A percentile compares a stretch with the other conserved stretches of the same genome.
phyloP scores from a whole-genome alignment of 306 rosid species.

The Abrus pulchellus region DNA sequence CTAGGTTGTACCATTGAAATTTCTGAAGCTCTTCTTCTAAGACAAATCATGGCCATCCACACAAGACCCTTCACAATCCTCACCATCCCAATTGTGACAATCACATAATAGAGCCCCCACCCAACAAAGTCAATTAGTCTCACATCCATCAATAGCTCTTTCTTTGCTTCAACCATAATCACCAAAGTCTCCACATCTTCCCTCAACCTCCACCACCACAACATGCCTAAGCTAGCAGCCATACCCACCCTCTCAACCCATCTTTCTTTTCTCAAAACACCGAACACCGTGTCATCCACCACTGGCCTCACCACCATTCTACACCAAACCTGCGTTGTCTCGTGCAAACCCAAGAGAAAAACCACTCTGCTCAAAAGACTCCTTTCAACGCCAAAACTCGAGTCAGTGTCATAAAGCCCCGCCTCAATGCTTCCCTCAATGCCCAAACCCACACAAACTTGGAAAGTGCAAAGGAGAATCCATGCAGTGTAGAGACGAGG shows the following conservation, averaged over 20 bases:
- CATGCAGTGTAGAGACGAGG: conserved; percentile 65
- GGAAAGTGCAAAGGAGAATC: conserved; percentile 69
- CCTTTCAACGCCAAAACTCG: conserved; percentile 40
- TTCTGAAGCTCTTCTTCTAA: conserved; percentile 43
- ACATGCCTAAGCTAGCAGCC: conserved; percentile 61
- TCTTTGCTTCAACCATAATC: conserved; percentile 64
- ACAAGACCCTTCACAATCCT: conserved; percentile 59
- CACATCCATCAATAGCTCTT: conserved; percentile 60
- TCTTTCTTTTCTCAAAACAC: conserved; percentile 53
- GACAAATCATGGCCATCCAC: conserved; percentile 58
- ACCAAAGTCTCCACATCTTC: conserved; percentile 76
- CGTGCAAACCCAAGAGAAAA: conserved; percentile 82
- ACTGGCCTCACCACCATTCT: conserved; percentile 84
- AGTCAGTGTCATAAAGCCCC: conserved; percentile 45
- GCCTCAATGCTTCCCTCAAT: conserved; percentile 60
- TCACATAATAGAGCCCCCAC: conserved; percentile 76
- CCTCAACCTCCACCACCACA: conserved; percentile 93
- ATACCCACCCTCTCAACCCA: conserved; percentile 65
- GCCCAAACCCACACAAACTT: conserved; percentile 76
- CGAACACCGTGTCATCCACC: conserved; percentile 79
- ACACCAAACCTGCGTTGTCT: conserved; percentile 76
- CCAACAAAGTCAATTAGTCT: conserved; percentile 65
- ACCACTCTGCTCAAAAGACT: conserved; percentile 58
- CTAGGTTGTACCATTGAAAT: conserved; percentile 32
- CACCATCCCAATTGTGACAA: conserved; percentile 72